Evolutionary conservation across 345 rosid species (phyloP), one percentile per base, ranked within the genome.

Genomic region (Pseudoturritis turrita): DNA sequence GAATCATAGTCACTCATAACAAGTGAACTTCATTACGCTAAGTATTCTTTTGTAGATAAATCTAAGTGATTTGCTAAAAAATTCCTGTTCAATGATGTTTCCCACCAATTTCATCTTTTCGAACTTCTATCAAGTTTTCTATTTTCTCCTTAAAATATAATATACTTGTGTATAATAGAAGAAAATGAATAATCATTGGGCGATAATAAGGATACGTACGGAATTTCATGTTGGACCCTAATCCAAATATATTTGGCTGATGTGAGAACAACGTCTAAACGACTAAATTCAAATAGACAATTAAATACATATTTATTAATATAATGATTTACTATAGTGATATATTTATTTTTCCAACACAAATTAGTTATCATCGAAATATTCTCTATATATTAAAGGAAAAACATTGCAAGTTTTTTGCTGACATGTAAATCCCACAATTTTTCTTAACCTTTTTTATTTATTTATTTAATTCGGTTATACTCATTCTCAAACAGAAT

Each of bases 11-110:
- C 72, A 73, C 60, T 19, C 31, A 26, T 25, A 36, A 37, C 50
- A 73, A 73, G 77, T 73, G 35, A 73, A 73, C 51, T 73, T 65
- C 72, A 36, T 73, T 65, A 73, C 72, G 77, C 29, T 47, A 65
- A 57, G 77, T 65, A 45, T 65, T 33, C 66, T 47, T 65, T 45
- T 53, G 49, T 35, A 44, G 71, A 72, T 63, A 72, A 56, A 63
- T 33, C 64, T 14, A 54, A 33, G 53, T 54, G 8, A 35, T 64
- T 72, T 72, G 71, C 59, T 47, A 46, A 18, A 64, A 25, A 3
- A 18, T 46, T 64, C 62, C 44, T 73, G 13, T 65, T 65, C 65
- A 65, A 28, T 57, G 59, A 73, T 73, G 66, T 73, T 55, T 37
- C 60, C 37, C 58, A 65, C 66, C 22, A 57, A 57, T 46, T 63